Base-by-base conservation (phyloP, 108 stramenopile species). In the Nitzschia palea region DNA sequence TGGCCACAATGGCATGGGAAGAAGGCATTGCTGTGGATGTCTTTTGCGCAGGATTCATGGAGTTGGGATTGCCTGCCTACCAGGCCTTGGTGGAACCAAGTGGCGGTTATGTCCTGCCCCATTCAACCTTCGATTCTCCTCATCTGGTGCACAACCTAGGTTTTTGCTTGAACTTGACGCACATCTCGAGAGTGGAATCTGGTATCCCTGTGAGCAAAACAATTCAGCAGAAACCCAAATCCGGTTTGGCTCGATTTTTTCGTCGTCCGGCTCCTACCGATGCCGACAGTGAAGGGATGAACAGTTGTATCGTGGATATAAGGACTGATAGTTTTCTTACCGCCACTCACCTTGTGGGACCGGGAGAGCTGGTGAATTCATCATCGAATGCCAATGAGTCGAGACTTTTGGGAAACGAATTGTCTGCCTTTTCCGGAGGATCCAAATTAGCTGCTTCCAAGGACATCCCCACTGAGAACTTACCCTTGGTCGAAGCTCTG, bases 11-110 rank as follows among this genome's bases (percentile, higher is more conserved):
- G 3, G 77, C 77, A 20, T 10, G 71, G 25, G 75, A 81, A 23
- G 52, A 28, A 4, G 73, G 76, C 34, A 67, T 86, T 32, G 83
- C 59, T 18, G 50, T 84, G 6, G 85, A 86, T 56, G 80, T 78
- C 3, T 80, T 82, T 50, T 77, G 71, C 55, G 61, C 54, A 3
- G 85, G 85, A 8, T 68, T 71, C 34, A 55, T 35, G 17, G 76
- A 67, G 40, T 45, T 86, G 55, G 81, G 63, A 12, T 55, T 86
- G 34, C 76, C 80, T 20, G 77, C 76, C 54, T 82, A 74, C 45
- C 76, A 82, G 45, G 81, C 81, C 10, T 30, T 82, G 30, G 81
- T 78, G 20, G 85, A 81, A 55, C 79, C 85, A 23, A 80, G 76
- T 71, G 78, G 71, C 29, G 85, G 85, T 5, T 86, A 82, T 44